phyloP scores from a whole-genome alignment of 352 stramenopile species.

The Phytopythium oedochilum region DNA sequence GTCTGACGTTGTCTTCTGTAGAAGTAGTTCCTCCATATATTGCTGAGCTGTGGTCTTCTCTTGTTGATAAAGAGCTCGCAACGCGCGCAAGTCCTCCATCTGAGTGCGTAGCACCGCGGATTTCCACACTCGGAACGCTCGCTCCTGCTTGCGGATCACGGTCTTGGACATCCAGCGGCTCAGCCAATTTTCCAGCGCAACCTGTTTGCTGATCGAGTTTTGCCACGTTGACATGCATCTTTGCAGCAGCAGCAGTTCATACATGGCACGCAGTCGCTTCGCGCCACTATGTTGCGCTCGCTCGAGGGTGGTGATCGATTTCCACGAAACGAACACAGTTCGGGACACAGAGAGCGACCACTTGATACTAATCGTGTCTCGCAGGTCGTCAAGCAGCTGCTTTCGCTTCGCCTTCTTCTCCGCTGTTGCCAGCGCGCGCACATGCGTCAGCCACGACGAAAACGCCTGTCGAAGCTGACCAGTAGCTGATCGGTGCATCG shows the following conservation, averaged over 20 bases:
- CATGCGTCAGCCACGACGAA: slow-evolving; percentile 18
- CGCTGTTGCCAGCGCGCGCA: slow-evolving; percentile 7
- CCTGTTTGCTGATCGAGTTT: slow-evolving; percentile 7
- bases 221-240: slow-evolving; percentile 14
- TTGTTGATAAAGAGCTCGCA: background rate
- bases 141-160: background rate
- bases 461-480: slow-evolving; percentile 29
- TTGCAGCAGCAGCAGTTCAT: slow-evolving; percentile 8
- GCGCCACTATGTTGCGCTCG: slow-evolving; percentile 9
- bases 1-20: background rate
- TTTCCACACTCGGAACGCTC: slow-evolving; percentile 2
- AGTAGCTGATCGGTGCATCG: slow-evolving; percentile 37
- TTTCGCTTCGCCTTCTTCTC: slow-evolving; percentile 19
- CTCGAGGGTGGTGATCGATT: background rate
- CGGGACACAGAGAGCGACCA: slow-evolving; percentile 19
- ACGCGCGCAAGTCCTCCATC: slow-evolving; percentile 1
- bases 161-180: slow-evolving; percentile 3
- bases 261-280: slow-evolving; percentile 11
- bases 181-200: background rate
- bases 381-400: slow-evolving; percentile 22
- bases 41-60: background rate
- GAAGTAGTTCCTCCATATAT: background rate
- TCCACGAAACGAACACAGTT: slow-evolving; percentile 27
- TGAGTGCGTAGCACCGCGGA: slow-evolving; percentile 2
- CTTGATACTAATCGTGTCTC: slow-evolving; percentile 30